A percentile compares a stretch with the other conserved stretches of the same genome.
These are phyloP conservation scores for Cyclospora cayetanensis DNA, from an alignment of 169 alveolate species.

Conservation along the genomic window DNA sequence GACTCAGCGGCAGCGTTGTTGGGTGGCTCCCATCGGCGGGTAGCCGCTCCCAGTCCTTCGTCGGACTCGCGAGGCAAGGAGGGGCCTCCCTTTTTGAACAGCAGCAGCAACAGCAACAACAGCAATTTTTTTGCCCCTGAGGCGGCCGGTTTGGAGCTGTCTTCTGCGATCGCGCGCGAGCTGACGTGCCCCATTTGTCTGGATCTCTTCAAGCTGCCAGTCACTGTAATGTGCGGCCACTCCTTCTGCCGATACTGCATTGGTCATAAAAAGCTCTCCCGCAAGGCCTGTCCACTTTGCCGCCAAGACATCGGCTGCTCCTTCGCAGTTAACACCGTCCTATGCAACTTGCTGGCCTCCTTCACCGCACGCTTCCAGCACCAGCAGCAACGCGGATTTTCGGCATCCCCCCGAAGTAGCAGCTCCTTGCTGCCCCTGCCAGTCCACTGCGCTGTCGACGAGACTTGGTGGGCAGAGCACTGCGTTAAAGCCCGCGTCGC, in stretches of 20 bases:
- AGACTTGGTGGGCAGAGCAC: constrained; percentile 46
- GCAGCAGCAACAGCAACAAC: neutral
- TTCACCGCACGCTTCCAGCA: constrained; percentile 69
- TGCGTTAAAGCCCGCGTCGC: constrained; percentile 53
- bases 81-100: too few species aligned
- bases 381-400: neutral
- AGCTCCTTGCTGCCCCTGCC: neutral
- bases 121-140: too few species aligned
- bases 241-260: constrained; percentile 92
- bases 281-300: constrained; percentile 89
- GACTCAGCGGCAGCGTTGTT: neutral
- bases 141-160: neutral
- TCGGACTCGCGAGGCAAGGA: neutral
- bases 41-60: neutral
- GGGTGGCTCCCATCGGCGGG: neutral
- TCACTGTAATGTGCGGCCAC: constrained; percentile 91
- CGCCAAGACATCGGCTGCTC: constrained; percentile 86
- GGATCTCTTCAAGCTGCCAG: constrained; percentile 88
- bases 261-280: constrained; percentile 81
- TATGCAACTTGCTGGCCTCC: constrained; percentile 82
- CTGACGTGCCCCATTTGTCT: constrained; percentile 90
- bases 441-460: neutral
- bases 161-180: constrained; percentile 76
- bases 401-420: neutral
- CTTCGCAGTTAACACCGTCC: constrained; percentile 83